phyloP scores from a whole-genome alignment of 345 rosid genomes.

The Rhizophora apiculata region DNA sequence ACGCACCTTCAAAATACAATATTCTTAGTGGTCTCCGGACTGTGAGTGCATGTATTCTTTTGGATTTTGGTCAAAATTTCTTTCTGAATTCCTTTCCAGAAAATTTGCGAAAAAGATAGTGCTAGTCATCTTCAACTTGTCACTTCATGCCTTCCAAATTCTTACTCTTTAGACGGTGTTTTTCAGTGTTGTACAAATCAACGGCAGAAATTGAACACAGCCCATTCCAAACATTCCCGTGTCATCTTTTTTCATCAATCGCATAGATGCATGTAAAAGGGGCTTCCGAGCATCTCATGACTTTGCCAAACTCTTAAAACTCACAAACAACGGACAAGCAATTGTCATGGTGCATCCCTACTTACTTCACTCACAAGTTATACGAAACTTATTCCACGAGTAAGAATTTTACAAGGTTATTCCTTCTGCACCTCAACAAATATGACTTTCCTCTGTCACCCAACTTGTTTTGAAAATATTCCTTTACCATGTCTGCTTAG shows the following conservation, averaged over 20 bases:
- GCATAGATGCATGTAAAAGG: neutral
- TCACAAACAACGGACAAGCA: conserved; percentile 7
- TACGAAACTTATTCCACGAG: conserved; percentile 34
- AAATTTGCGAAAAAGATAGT: neutral
- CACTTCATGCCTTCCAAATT: neutral
- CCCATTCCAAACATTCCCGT: conserved; percentile 1
- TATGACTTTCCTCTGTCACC: conserved; percentile 10
- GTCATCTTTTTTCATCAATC: neutral
- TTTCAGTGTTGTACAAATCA: conserved; percentile 1
- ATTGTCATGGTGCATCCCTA: conserved; percentile 16
- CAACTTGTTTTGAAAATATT: conserved; percentile 16
- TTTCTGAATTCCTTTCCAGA: neutral
- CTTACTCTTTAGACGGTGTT: neutral
- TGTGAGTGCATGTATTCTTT: neutral
- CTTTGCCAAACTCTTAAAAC: neutral
- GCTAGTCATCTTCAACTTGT: conserved; percentile 11
- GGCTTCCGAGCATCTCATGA: conserved; percentile 2
- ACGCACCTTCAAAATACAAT: too few species aligned
- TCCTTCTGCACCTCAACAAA: conserved; percentile 18
- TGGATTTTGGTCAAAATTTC: neutral
- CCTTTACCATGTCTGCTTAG: conserved; percentile 3
- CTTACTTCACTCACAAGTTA: conserved; percentile 37
- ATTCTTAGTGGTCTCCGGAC: too few species aligned
- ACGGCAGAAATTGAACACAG: conserved; percentile 3
- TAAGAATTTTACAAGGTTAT: conserved; percentile 16